Conservation (phyloP, 2,329 filamentous ascomycete species). For the Achaetomium macrosporum region DNA sequence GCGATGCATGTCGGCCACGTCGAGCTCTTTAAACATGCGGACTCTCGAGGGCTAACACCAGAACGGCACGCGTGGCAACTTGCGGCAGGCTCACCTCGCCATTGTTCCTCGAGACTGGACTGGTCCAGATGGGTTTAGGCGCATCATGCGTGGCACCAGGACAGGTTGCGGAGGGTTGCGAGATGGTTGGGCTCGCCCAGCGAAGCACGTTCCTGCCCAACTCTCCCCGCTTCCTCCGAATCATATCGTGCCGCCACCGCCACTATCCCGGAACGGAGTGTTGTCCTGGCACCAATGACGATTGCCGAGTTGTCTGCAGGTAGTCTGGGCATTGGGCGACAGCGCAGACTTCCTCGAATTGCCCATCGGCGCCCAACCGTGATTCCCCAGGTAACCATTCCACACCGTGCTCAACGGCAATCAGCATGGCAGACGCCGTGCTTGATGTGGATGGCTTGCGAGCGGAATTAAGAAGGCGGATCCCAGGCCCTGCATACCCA, state of each 20-base stretch:
- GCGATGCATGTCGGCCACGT: neutral
- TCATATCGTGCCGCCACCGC: constrained; percentile 19
- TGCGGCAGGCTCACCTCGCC: neutral
- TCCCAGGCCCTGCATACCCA: neutral
- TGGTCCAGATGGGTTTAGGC: constrained; percentile 6
- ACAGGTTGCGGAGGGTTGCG: constrained; percentile 6
- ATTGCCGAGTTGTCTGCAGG: neutral
- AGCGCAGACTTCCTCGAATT: constrained; percentile 14
- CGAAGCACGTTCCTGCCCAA: constrained; percentile 25
- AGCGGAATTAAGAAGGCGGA: constrained; percentile 3
- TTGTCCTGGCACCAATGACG: constrained; percentile 24
- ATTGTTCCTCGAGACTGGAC: neutral
- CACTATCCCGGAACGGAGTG: constrained; percentile 10
- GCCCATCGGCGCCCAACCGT: constrained; percentile 25
- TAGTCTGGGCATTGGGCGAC: constrained; percentile 22
- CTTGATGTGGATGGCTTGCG: constrained; percentile 1
- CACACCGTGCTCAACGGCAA: neutral
- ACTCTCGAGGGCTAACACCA: neutral
- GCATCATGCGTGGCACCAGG: constrained; percentile 21
- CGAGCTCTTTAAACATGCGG: constrained; percentile 12
- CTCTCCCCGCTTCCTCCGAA: constrained; percentile 14
- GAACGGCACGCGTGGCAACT: constrained; percentile 10
- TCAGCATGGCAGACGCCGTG: neutral
- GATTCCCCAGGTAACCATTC: constrained; percentile 22
- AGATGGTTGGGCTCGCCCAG: constrained; percentile 22